phyloP scores from a whole-genome alignment of 345 rosid species.

The Eucalyptus shirleyi region DNA sequence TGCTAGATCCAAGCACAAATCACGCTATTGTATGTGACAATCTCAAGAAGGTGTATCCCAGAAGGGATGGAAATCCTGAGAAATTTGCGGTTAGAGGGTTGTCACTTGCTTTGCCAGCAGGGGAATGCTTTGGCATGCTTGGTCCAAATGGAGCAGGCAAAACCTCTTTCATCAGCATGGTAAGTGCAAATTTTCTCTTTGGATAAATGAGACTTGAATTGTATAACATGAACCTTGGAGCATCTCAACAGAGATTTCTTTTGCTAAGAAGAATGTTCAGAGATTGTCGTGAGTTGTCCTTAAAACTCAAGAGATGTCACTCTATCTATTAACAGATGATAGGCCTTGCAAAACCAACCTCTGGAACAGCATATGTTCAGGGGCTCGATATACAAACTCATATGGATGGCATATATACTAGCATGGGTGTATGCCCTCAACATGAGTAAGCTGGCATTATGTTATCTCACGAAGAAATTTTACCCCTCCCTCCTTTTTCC shows the following conservation, averaged over 20 bases:
- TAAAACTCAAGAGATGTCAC: not conserved
- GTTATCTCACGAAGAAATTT: not conserved
- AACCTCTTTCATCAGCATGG: constrained; percentile 93
- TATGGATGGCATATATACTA: constrained; percentile 78
- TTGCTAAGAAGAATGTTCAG: not conserved
- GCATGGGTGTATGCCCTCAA: constrained; percentile 98
- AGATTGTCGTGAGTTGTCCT: not conserved
- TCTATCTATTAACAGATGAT: constrained; percentile 53
- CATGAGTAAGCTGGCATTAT: constrained; percentile 46
- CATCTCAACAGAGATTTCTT: not conserved
- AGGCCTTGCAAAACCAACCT: constrained; percentile 76
- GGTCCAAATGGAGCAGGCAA: constrained; percentile 99
- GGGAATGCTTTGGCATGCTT: constrained; percentile 96
- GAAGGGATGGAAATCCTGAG: constrained; percentile 83
- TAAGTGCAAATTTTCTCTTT: constrained; percentile 9
- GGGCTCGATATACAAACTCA: constrained; percentile 56
- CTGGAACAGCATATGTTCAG: constrained; percentile 74
- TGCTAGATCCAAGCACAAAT: constrained; percentile 38
- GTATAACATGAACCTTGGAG: not conserved
- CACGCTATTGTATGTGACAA: constrained; percentile 60
- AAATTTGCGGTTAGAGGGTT: constrained; percentile 80
- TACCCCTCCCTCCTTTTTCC: not conserved
- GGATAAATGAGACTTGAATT: not conserved
- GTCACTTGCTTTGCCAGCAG: constrained; percentile 83
- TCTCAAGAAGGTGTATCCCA: constrained; percentile 74